Conservation (phyloP, 1,284 basidiomycete genomes). For the Cystobasidiaceae sp. region DNA sequence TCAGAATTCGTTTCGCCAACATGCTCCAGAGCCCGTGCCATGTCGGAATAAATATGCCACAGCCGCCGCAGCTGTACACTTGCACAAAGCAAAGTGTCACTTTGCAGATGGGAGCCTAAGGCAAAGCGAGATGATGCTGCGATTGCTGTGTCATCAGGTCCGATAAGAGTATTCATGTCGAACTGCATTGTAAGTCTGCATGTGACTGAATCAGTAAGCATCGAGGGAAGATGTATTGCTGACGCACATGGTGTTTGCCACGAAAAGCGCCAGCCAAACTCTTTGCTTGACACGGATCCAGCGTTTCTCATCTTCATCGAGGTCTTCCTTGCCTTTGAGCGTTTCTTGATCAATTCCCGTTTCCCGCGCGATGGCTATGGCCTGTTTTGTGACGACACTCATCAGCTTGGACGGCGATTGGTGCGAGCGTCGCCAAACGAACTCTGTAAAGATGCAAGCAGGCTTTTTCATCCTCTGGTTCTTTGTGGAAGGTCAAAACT, state of each 20-base stretch:
- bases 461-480: conserved; percentile 25
- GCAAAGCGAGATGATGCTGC: conserved; percentile 25
- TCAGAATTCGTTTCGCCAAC: conserved; percentile 10
- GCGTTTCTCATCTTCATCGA: conserved; percentile 7
- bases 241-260: conserved; percentile 29
- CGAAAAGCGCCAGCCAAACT: conserved; percentile 25
- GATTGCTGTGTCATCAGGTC: conserved; percentile 21
- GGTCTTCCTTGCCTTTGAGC: not conserved
- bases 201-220: not conserved
- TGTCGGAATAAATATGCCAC: conserved; percentile 29
- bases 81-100: conserved; percentile 15
- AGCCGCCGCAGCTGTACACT: conserved; percentile 14
- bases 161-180: conserved; percentile 31
- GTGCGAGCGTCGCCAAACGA: not conserved
- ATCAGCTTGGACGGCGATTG: not conserved
- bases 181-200: conserved; percentile 29
- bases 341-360: conserved; percentile 9
- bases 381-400: not conserved
- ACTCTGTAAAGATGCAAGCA: conserved; percentile 26
- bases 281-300: conserved; percentile 18
- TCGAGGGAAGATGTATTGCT: not conserved
- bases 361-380: conserved; percentile 27
- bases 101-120: conserved; percentile 5
- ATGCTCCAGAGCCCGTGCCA: conserved; percentile 18
- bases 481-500: conserved; percentile 25